Evolutionary conservation across 345 rosid genomes (phyloP).

Genomic region (Eutrema heterophyllum): DNA sequence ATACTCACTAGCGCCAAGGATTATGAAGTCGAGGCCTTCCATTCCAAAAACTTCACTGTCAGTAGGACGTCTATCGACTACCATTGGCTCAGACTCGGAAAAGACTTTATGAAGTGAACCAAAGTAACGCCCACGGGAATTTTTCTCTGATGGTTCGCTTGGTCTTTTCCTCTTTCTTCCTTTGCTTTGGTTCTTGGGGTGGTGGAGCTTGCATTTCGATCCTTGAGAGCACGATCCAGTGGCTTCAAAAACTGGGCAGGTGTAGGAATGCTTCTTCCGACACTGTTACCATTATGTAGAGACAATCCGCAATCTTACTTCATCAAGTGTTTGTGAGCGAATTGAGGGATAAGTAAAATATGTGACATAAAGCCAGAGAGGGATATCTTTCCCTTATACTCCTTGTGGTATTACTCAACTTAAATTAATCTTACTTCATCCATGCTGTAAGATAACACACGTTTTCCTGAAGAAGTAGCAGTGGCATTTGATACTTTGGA

Average conservation of each 20-base stretch:
- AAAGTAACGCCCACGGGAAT: conserved; percentile 62
- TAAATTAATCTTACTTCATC: too few relatives aligned
- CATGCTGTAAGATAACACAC: conserved; percentile 33
- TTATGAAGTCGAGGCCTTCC: conserved; percentile 46
- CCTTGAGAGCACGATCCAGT: conserved; percentile 78
- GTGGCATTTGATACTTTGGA: conserved; percentile 37
- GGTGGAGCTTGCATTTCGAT: conserved; percentile 89
- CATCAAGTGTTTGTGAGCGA: conserved; percentile 18
- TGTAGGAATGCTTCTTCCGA: conserved; percentile 89
- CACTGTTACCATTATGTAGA: conserved; percentile 62
- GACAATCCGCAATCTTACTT: conserved; percentile 29
- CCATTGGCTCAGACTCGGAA: conserved; percentile 33
- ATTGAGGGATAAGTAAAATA: conserved; percentile 1
- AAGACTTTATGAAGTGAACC: conserved; percentile 30
- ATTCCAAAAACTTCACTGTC: conserved; percentile 29
- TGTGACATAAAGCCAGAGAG: background rate
- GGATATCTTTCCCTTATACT: background rate
- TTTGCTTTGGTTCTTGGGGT: conserved; percentile 60
- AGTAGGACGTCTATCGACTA: conserved; percentile 24
- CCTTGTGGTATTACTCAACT: background rate
- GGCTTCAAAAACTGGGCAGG: conserved; percentile 71
- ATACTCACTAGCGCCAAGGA: conserved; percentile 45
- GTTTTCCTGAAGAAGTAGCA: conserved; percentile 33
- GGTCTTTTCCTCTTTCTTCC: conserved; percentile 60
- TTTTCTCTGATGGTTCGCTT: conserved; percentile 37